A percentile compares a stretch with the other conserved stretches of the same genome.
These are phyloP conservation scores for Diplodia mutila DNA, from an alignment of 2,329 filamentous ascomycete genomes.

Conservation along the genomic window DNA sequence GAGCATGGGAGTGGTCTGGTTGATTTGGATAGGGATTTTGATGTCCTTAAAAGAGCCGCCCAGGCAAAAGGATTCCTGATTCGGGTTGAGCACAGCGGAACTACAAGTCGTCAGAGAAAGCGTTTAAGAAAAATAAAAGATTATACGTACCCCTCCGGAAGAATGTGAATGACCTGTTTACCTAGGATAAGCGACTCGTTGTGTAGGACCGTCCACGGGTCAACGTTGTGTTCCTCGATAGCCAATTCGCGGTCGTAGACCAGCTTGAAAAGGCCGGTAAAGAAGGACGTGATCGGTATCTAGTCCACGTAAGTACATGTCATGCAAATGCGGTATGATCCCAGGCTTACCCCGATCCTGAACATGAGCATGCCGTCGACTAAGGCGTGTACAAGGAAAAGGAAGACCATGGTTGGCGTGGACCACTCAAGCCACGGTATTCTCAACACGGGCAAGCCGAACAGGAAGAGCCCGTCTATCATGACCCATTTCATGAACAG, in stretches of 20 bases:
- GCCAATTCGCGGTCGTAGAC: constrained; percentile 92
- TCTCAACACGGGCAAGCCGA: constrained; percentile 80
- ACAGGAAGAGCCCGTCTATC: constrained; percentile 84
- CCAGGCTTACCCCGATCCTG: constrained; percentile 69
- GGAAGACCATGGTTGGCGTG: constrained; percentile 68
- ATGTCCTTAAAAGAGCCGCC: constrained; percentile 64
- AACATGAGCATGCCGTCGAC: constrained; percentile 91
- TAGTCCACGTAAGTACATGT: constrained; percentile 39
- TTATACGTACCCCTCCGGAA: constrained; percentile 79
- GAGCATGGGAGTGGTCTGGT: constrained; percentile 84
- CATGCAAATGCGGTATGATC: neutral
- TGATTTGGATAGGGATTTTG: constrained; percentile 84
- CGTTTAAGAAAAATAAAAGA: constrained; percentile 11
- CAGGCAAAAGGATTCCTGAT: constrained; percentile 79
- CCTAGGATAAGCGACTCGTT: constrained; percentile 93
- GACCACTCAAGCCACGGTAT: constrained; percentile 98
- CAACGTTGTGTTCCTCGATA: constrained; percentile 91
- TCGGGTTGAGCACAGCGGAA: constrained; percentile 85
- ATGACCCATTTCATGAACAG: constrained; percentile 92
- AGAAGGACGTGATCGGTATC: constrained; percentile 74
- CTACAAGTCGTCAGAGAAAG: constrained; percentile 45
- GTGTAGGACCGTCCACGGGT: constrained; percentile 82
- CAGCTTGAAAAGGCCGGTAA: constrained; percentile 74
- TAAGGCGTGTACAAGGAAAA: constrained; percentile 73
- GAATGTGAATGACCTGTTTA: constrained; percentile 95